Evolutionary conservation across 148 eudicot genomes (phyloP), one percentile per base, ranked within the genome.

Genomic region (Polygonum aviculare): DNA sequence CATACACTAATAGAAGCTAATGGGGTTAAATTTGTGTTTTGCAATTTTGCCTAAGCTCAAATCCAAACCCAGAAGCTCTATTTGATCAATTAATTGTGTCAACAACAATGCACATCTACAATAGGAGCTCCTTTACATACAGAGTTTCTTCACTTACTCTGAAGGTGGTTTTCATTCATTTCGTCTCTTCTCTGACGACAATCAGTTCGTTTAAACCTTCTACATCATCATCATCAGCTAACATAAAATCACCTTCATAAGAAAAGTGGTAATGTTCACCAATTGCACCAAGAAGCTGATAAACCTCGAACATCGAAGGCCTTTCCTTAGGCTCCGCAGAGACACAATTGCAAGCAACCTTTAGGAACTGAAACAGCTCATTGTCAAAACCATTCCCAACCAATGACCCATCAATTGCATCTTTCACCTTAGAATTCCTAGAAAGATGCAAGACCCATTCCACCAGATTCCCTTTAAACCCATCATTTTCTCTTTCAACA

Each of bases 391-490:
- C 92, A 81, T 72, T 89, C 38, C 94, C 98, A 55, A 81, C 49
- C 62, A 93, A 62, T 22, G 75, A 81, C 69, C 85, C 83, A 85
- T 89, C 94, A n/a, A 93, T 89, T 76, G 89, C 89, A 76, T 91
- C 91, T 73, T 83, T 73, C n/a, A 84, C 49, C 44, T 86, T 83
- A 3, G 94, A 96, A 45, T 90, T 81, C 77, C 69, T 81, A 0
- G 88, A 83, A 6, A 91, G 87, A 55, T 74, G 84, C 73, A 72
- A 87, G 21, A 88, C 96, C 98, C 98, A 93, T 71, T 93, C 96
- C 12, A 93, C 98, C 80, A 93, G 80, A 75, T 80, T 91, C 14
- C 96, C 98, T 85, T 88, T 91, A 75, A 84, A 89, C 39, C 81
- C 92, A 77, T 89, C 98, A 55, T 87, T 92, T 19, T 76, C 84